Conservation (phyloP, 306 rosid species). For the cucumber (Cucumis sativus) region Cucumber_9930_V3 NC_026657.2:11087001-11087500, state of each 20-base stretch:
- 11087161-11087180: background rate
- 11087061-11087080: background rate
- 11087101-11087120: background rate
- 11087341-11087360: background rate
- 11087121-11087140: background rate
- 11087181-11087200: background rate
- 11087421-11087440: background rate
- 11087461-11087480: background rate
- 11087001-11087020: background rate
- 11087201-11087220: background rate
- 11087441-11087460: background rate
- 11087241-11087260: background rate
- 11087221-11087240: background rate
- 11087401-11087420: background rate
- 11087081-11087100: background rate
- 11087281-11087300: background rate
- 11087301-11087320: background rate
- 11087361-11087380: background rate
- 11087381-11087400: background rate
- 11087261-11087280: background rate
- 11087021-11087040: background rate
- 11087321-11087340: background rate
- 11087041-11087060: background rate
- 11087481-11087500: background rate
- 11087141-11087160: background rate